Evolutionary conservation across 2,329 filamentous ascomycete genomes (phyloP), one percentile per base, ranked within the genome.

Genomic region (Colletotrichum eremochloae): DNA sequence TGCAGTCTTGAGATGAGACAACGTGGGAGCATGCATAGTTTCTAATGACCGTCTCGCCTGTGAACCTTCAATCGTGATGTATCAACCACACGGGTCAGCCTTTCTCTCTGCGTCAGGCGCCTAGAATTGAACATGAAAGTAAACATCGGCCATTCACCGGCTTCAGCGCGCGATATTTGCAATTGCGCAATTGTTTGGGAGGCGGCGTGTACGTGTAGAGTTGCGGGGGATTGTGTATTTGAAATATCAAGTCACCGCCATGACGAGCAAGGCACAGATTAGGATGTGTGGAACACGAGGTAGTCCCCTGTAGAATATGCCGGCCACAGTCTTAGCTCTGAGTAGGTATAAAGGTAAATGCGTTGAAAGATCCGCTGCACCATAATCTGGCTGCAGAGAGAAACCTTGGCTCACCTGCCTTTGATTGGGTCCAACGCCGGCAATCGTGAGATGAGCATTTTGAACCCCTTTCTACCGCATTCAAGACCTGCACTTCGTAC

Each of bases 391-490:
- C 5, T 36, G 52, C 1, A 38, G 33, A 58, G 67, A 20, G 60
- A 61, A 20, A 46, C 60, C 1, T 11, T 69, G 44, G 61, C 67
- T 36, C 67, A 69, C 3, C 44, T 55, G 4, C 67, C 67, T 0
- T 7, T 69, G n/a, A 69, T 61, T 2, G 61, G 64, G n/a, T 69
- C 24, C 38, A 44, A 44, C 2, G 67, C 61, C 24, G 61, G 67
- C 3, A 62, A 46, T 4, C 64, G 55, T 3, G 15, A 5, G 38
- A 58, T 14, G 61, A 63, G 20, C 24, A 38, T 2, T 69, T 65
- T 42, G 44, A 52, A 2, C 44, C 60, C 8, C 24, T 53, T 0
- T 52, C 40, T 3, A 18, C 56, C 1, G 15, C 24, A 29, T 48
- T 60, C 6, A 44, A 65, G 44, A n/a, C n/a, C 5, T 9, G 61